Base-by-base conservation (phyloP, 2,329 filamentous ascomycete species). In the Penicillium sp. region DNA sequence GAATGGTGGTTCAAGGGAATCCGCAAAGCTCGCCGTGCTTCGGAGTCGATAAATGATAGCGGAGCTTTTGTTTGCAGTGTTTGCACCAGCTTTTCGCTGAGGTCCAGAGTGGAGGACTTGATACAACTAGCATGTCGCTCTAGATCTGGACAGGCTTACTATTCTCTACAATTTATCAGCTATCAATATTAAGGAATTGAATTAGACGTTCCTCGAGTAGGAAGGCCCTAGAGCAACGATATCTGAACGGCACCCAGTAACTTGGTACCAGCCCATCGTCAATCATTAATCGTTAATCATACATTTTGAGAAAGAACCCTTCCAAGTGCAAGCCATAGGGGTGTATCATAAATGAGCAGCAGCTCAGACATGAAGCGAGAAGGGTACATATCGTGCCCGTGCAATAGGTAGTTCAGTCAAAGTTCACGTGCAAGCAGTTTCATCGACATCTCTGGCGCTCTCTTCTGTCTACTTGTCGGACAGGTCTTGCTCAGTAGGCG, bases 401-500 rank as follows among this genome's bases (percentile, higher is more conserved):
- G 32, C 8, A 18, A 3, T 33, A 1, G 25, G 25, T 27, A 9
- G 8, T 7, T 27, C 25, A 27, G 8, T 27, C 6, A 6, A 1
- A 27, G 25, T 27, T 27, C 25, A 27, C 25, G 25, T 9, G 6
- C 6, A 27, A 6, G 25, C 20, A 24, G 37, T 5, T 24, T 25
- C 6, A 12, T 25, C 6, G 37, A 10, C 8, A 37, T 4, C 23
- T 27, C 1, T 24, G 20, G 23, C 20, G 25, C 6, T 27, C 6
- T 27, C 25, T 27, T 27, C 8, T 2, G 20, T 4, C 12, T 39
- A 24, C 6, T 23, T 9, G 35, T 13, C 10, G 20, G 31, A n/a
- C 31, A 50, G 50, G 44, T 72, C 68, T 28, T 70, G 59, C 50
- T 70, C 61, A 8, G 72, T 71, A 5, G 75, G 72, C 23, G 79